Conservation (phyloP, 1,139 yeast genomes). For the Kluyveromyces sp. region DNA sequence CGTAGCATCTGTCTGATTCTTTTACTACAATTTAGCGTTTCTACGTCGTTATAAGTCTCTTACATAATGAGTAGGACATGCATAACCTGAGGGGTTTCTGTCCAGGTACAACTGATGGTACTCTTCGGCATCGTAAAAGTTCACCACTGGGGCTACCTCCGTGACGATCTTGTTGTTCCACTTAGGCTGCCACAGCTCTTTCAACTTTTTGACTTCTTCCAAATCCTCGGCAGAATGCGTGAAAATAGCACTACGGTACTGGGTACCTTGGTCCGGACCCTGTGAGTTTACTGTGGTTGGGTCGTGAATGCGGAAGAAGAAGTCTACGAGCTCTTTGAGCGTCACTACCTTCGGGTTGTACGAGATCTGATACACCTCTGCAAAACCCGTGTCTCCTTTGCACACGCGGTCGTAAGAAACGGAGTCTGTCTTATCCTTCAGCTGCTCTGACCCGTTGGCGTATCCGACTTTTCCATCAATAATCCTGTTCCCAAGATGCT, state of each 20-base stretch:
- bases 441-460: slow-evolving; percentile 58
- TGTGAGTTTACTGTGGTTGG: slow-evolving; percentile 57
- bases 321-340: slow-evolving; percentile 61
- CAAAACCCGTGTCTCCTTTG: slow-evolving; percentile 60
- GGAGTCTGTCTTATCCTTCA: slow-evolving; percentile 32
- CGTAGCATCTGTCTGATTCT: no score
- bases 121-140: slow-evolving; percentile 87
- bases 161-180: slow-evolving; percentile 59
- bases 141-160: slow-evolving; percentile 55
- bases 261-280: slow-evolving; percentile 80
- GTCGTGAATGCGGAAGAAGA: slow-evolving; percentile 89
- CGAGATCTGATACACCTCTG: slow-evolving; percentile 75
- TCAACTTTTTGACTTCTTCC: slow-evolving; percentile 37
- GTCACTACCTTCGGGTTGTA: slow-evolving; percentile 63
- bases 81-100: slow-evolving; percentile 78
- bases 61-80: slow-evolving; percentile 79
- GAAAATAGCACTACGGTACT: slow-evolving; percentile 75
- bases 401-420: slow-evolving; percentile 79
- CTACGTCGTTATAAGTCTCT: slow-evolving; percentile 38
- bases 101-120: slow-evolving; percentile 81
- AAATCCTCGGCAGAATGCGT: slow-evolving; percentile 49
- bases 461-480: slow-evolving; percentile 81
- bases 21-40: no score
- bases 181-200: slow-evolving; percentile 44
- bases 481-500: slow-evolving; percentile 51